These are phyloP conservation scores for Picochlorum costavermella DNA, from an alignment of 139 green algal species.

Conservation along the genomic window DNA sequence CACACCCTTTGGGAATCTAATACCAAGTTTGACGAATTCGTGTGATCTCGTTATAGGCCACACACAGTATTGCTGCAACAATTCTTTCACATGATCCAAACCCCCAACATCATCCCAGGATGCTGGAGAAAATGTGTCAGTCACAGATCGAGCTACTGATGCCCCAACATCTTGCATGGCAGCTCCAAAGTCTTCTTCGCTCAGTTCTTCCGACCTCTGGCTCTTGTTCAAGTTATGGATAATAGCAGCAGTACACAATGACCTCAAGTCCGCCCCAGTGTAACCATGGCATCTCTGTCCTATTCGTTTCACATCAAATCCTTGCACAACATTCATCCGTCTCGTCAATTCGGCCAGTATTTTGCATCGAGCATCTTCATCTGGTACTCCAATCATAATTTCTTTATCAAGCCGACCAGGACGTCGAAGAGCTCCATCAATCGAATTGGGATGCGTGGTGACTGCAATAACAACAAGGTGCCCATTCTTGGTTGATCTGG, in stretches of 20 bases:
- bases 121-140: constrained; percentile 17
- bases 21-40: constrained; percentile 61
- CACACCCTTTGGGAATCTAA: constrained; percentile 60
- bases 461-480: constrained; percentile 63
- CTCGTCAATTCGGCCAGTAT: constrained; percentile 46
- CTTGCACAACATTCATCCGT: constrained; percentile 19
- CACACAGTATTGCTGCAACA: constrained; percentile 66
- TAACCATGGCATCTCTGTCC: constrained; percentile 63
- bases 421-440: constrained; percentile 83
- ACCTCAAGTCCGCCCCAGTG: constrained; percentile 75
- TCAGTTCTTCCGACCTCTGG: neutral
- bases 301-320: constrained; percentile 55
- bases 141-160: constrained; percentile 4
- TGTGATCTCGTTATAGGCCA: constrained; percentile 67
- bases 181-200: constrained; percentile 1
- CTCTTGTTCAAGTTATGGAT: constrained; percentile 27
- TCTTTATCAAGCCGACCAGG: constrained; percentile 82
- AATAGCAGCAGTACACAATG: constrained; percentile 63
- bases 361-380: constrained; percentile 8
- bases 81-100: constrained; percentile 59
- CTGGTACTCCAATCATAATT: constrained; percentile 42
- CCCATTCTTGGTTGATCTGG: neutral
- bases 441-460: constrained; percentile 77
- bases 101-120: constrained; percentile 74
- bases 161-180: constrained; percentile 6